Base-by-base conservation (phyloP, 345 rosid species). In the Aurinia saxatilis region DNA sequence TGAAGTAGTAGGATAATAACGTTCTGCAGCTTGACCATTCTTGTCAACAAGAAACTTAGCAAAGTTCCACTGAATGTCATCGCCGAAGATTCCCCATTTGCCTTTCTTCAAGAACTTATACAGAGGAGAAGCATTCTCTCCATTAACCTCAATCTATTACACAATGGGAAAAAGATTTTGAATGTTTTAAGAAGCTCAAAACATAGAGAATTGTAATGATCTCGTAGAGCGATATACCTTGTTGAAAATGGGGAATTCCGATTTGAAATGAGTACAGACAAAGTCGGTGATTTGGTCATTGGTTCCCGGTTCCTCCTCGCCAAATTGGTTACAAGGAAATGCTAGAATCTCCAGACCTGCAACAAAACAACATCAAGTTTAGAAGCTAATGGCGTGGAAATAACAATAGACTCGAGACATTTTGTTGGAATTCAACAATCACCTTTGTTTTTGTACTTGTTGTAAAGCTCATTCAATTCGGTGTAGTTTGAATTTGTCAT, bases 291-390 rank as follows among this genome's bases (percentile, higher is more conserved):
- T 88, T 74, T 91, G 75, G 30, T 76, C 75, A 70, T 69, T 84
- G 51, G 66, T 82, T 72, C 95, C 98, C 0, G 92, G 92, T 74
- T 91, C 98, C 84, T 91, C 88, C 11, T 84, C 83, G 0, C 81
- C 88, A 68, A 91, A 91, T 66, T 88, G 96, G 75, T 91, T 91
- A 80, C 96, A 88, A 7, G 98, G 96, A 68, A 88, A 91, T 49
- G 92, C 95, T 66, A 84, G 56, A 70, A 91, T 84, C 79, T 88
- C 92, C 8, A 91, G 63, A 47, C 98, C 95, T 88, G 79, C 16
- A 68, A 23, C 54, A 52, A 6, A 18, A 38, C 12, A 67, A 35
- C 19, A 48, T 47, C 64, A 10, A 23, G 13, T 8, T 0, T 12
- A 37, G 19, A 39, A 71, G 25, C 21, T 4, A 63, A 27, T 13